A percentile compares a stretch with the other conserved stretches of the same genome.
Evolutionary conservation across 208 protist genomes (phyloP).

Genomic region (Kentomonas sorsogonicus): DNA sequence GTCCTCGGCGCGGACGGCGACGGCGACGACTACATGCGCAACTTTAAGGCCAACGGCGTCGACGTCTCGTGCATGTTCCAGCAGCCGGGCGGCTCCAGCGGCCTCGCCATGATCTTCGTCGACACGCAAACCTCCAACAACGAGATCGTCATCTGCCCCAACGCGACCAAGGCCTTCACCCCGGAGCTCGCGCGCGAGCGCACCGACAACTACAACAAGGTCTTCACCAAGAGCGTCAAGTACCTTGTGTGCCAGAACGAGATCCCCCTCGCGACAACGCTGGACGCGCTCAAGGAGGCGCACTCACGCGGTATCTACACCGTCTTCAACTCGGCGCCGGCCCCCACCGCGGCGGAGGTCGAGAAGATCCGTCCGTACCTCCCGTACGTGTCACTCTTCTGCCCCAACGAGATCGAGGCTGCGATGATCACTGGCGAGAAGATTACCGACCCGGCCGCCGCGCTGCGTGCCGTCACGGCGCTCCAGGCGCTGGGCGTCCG

Average conservation of each 20-base stretch:
- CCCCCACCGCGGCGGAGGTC: slow-evolving; percentile 62
- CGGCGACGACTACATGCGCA: slow-evolving; percentile 74
- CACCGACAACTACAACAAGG: slow-evolving; percentile 48
- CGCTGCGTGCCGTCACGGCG: slow-evolving; percentile 38
- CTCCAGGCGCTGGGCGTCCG: slow-evolving; percentile 63
- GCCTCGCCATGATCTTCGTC: slow-evolving; percentile 91
- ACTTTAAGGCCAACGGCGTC: slow-evolving; percentile 80
- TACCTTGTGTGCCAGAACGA: slow-evolving; percentile 92
- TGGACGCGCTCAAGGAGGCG: slow-evolving; percentile 77
- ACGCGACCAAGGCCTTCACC: slow-evolving; percentile 73
- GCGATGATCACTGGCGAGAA: slow-evolving; percentile 72
- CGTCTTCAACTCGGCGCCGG: slow-evolving; percentile 91
- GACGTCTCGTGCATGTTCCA: slow-evolving; percentile 60
- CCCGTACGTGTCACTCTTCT: slow-evolving; percentile 81
- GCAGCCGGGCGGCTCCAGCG: slow-evolving; percentile 42
- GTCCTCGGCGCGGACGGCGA: slow-evolving; percentile 87
- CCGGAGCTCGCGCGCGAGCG: slow-evolving; percentile 37
- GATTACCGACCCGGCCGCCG: slow-evolving; percentile 55
- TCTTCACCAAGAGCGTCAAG: slow-evolving; percentile 49
- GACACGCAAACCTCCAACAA: slow-evolving; percentile 84
- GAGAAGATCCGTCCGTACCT: slow-evolving; percentile 70
- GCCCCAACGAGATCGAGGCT: slow-evolving; percentile 91
- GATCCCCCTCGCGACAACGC: slow-evolving; percentile 78
- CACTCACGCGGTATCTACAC: slow-evolving; percentile 80
- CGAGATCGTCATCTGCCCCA: slow-evolving; percentile 90